Conservation (phyloP, 345 rosid genomes). For the Lumnitzera racemosa region DNA sequence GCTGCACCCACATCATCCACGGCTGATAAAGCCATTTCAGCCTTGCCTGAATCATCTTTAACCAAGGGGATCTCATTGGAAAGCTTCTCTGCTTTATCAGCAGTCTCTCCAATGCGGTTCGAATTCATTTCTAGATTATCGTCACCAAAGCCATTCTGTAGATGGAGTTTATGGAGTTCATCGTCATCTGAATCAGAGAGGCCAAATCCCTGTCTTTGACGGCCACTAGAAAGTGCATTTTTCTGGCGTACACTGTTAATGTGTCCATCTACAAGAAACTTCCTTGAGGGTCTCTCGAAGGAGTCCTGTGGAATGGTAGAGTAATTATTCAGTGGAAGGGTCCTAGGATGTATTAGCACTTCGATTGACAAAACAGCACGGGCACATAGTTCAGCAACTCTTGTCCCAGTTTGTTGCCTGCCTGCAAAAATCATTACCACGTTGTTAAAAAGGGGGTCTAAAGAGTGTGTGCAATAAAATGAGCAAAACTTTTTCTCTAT, state of each 20-base stretch:
- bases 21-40: constrained; percentile 15
- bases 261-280: too few relatives aligned
- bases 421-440: constrained; percentile 30
- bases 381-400: constrained; percentile 61
- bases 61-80: constrained; percentile 9
- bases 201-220: constrained; percentile 13
- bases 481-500: too few relatives aligned
- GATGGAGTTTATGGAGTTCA: constrained; percentile 30
- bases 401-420: constrained; percentile 41
- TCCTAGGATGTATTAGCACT: constrained; percentile 81
- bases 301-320: constrained; percentile 16
- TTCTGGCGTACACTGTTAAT: constrained; percentile 13
- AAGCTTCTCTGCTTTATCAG: constrained; percentile 11
- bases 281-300: constrained; percentile 5
- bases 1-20: constrained; percentile 13
- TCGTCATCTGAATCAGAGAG: constrained; percentile 31
- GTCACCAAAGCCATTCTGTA: constrained; percentile 17
- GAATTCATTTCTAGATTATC: constrained; percentile 15
- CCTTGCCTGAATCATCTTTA: constrained; percentile 14
- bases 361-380: constrained; percentile 66
- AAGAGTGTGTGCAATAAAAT: neutral
- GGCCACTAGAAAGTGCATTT: constrained; percentile 18
- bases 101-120: constrained; percentile 8
- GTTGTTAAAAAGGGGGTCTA: neutral
- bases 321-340: constrained; percentile 43